Conservation (phyloP, 495 filamentous ascomycete species). For the Neurospora discreta region DNA sequence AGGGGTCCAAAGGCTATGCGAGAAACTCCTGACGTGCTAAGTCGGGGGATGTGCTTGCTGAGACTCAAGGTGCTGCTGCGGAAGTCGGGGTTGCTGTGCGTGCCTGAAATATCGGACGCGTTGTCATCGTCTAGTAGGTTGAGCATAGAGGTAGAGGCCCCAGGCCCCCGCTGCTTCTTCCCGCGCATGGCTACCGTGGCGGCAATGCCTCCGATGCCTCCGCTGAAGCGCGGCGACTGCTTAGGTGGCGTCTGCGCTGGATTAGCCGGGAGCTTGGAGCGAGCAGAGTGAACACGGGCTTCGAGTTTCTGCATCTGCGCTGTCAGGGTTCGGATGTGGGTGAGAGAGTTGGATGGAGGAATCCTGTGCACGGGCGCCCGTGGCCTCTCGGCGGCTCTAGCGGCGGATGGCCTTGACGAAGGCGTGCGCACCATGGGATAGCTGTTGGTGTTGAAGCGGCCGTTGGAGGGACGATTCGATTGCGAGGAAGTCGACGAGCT, state of each 20-base stretch:
- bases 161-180: slow-evolving; percentile 54
- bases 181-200: slow-evolving; percentile 67
- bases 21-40: slow-evolving; percentile 41
- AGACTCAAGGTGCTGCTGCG: slow-evolving; percentile 26
- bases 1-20: slow-evolving; percentile 42
- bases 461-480: neutral
- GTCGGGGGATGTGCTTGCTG: slow-evolving; percentile 37
- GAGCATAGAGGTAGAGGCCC: slow-evolving; percentile 46
- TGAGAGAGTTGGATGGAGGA: slow-evolving; percentile 75
- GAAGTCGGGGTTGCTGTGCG: slow-evolving; percentile 19
- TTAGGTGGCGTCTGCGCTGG: slow-evolving; percentile 64
- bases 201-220: slow-evolving; percentile 50
- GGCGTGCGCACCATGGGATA: slow-evolving; percentile 19
- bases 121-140: slow-evolving; percentile 36
- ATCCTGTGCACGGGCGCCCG: slow-evolving; percentile 35
- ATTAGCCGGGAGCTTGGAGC: slow-evolving; percentile 80
- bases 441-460: neutral
- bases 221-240: slow-evolving; percentile 54
- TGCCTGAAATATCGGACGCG: slow-evolving; percentile 16
- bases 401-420: slow-evolving; percentile 18
- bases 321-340: slow-evolving; percentile 84
- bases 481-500: slow-evolving; percentile 14
- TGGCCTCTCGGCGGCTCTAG: slow-evolving; percentile 2
- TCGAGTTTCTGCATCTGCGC: slow-evolving; percentile 96
- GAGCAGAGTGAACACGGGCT: slow-evolving; percentile 82